Conservation (phyloP, 2,329 filamentous ascomycete species). For the Diaporthe sp. region DNA sequence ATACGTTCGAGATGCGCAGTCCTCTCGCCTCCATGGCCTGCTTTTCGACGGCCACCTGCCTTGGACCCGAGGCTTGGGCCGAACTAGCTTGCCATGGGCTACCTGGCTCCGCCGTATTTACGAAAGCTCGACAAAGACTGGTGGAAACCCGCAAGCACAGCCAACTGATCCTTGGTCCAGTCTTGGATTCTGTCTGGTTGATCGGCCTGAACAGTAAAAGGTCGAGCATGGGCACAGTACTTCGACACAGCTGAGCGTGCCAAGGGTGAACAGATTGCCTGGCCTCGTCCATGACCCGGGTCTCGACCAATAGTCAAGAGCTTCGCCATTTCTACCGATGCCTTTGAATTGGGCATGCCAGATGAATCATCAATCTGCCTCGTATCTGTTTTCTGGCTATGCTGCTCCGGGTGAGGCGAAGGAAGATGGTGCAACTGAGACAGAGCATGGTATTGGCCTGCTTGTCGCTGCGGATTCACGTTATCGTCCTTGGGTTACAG, state of each 20-base stretch:
- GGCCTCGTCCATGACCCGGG: background rate
- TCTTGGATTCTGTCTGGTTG: background rate
- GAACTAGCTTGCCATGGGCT: background rate
- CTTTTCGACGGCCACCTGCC: background rate
- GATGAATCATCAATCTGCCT: conserved; percentile 1
- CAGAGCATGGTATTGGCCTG: background rate
- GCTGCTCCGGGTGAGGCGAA: background rate
- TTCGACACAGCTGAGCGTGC: background rate
- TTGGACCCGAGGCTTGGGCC: background rate
- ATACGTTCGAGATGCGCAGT: background rate
- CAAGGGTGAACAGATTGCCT: background rate
- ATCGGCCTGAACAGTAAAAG: background rate
- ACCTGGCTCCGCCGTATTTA: background rate
- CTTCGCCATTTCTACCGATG: background rate
- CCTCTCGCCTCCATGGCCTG: conserved; percentile 1
- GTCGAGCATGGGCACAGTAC: background rate
- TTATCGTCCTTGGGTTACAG: background rate
- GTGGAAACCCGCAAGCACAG: background rate
- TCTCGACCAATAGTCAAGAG: background rate
- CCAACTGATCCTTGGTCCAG: background rate
- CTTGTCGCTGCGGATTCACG: background rate
- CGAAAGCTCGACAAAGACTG: background rate
- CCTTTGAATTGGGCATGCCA: background rate
- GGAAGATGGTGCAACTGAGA: background rate
- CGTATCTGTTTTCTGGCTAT: background rate